Evolutionary conservation across 108 stramenopile genomes (phyloP), one percentile per base, ranked within the genome.

Genomic region (Aureococcus anophagefferens): DNA sequence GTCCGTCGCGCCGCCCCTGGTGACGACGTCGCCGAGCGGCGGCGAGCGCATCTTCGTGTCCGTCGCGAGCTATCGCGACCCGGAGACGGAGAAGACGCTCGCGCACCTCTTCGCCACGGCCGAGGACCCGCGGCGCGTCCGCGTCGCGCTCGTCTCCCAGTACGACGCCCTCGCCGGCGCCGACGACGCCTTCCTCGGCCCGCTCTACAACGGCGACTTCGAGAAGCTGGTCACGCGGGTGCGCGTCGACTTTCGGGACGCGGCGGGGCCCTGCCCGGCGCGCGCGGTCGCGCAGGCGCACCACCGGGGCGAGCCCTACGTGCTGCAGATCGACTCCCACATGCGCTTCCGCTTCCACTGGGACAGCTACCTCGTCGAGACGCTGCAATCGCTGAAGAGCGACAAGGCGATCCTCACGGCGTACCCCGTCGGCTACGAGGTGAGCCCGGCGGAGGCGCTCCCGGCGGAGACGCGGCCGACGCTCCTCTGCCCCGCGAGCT

Each of bases 281-380:
- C 80, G 93, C 17, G 70, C 74, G 32, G 74, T 88, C 30, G 89
- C 84, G 29, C 88, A 90, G 80, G 68, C 76, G 7, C 73, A 78
- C 46, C 72, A 94, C 30, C 89, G 84, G 71, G 81, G 86, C 31
- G 94, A 85, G 5, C 80, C 88, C 37, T 95, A 89, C 79, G 66
- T 88, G 31, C 73, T 95, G 34, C 93, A 94, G 81, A 92, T 94
- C 68, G 94, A 95, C 78, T 90, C 91, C 35, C 94, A 95, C 79
- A 93, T 91, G 86, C 87, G 84, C 15, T 90, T 91, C 70, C 81
- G 87, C 25, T 62, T 62, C n/a, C 68, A 81, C 44, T 91, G 90
- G 90, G 90, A 91, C 77, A 66, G 31, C 4, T 85, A 88, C 67
- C 69, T 90, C 44, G 80, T 89, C 62, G 68, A 73, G 35, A 75